These are phyloP conservation scores for Tilletiaria anomala DNA, from an alignment of 1,284 basidiomycete genomes.

Conservation along the genomic window DNA sequence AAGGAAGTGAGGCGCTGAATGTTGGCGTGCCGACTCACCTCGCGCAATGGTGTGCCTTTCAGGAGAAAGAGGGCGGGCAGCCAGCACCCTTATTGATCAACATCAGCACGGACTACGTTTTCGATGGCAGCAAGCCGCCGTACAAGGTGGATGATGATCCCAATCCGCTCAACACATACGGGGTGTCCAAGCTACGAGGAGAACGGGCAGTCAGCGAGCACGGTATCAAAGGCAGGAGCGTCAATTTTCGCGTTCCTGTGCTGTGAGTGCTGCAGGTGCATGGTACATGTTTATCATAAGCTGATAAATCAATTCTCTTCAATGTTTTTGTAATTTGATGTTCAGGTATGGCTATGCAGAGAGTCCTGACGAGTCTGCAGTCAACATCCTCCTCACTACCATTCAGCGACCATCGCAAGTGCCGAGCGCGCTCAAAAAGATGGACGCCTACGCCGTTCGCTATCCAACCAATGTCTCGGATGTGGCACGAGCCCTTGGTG, in stretches of 20 bases:
- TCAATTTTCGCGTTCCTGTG: slow-evolving; percentile 42
- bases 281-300: background rate
- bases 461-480: slow-evolving; percentile 45
- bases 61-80: no score
- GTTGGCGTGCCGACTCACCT: slow-evolving; percentile 42
- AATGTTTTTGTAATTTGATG: background rate
- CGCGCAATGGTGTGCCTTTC: slow-evolving; percentile 11
- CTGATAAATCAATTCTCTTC: background rate
- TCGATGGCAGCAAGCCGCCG: slow-evolving; percentile 41
- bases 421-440: slow-evolving; percentile 7
- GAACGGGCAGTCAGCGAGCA: slow-evolving; percentile 36
- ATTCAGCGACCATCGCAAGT: slow-evolving; percentile 11
- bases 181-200: slow-evolving; percentile 31
- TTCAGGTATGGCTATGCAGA: slow-evolving; percentile 20
- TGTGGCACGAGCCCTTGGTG: slow-evolving; percentile 41
- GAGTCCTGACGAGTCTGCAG: slow-evolving; percentile 28
- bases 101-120: slow-evolving; percentile 42
- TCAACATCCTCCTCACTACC: slow-evolving; percentile 28
- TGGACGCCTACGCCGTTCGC: slow-evolving; percentile 41
- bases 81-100: slow-evolving; percentile 39
- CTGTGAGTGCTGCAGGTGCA: slow-evolving; percentile 14
- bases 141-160: slow-evolving; percentile 42
- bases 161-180: slow-evolving; percentile 45
- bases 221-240: slow-evolving; percentile 18
- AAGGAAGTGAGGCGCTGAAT: slow-evolving; percentile 43